Evolutionary conservation across 106 monocot species (phyloP).

Genomic region (Vanilla planifolia): DNA sequence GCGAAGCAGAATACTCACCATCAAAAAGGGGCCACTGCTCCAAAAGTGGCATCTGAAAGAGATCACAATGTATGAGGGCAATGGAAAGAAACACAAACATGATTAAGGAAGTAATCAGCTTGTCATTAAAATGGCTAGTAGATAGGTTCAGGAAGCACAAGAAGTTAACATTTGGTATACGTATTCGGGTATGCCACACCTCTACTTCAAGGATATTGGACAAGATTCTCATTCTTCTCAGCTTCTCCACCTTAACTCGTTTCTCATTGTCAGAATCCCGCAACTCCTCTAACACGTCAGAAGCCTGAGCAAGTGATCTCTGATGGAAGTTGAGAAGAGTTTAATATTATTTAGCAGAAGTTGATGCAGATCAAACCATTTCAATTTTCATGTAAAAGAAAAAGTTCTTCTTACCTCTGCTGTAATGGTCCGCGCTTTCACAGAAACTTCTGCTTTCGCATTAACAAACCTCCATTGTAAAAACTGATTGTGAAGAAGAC

Average conservation of each 20-base stretch:
- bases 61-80: neutral
- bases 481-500: constrained; percentile 41
- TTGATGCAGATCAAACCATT: neutral
- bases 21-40: constrained; percentile 53
- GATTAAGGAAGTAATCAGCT: neutral
- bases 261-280: constrained; percentile 24
- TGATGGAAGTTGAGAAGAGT: constrained; percentile 19
- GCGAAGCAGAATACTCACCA: constrained; percentile 48
- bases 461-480: constrained; percentile 84
- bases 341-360: neutral
- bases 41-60: constrained; percentile 54
- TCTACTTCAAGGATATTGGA: constrained; percentile 24
- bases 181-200: constrained; percentile 32
- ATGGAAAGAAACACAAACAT: neutral
- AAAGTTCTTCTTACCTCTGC: constrained; percentile 49
- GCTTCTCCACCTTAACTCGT: constrained; percentile 28
- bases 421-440: constrained; percentile 11
- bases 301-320: constrained; percentile 32
- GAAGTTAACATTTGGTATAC: too few species aligned
- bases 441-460: constrained; percentile 32
- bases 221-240: constrained; percentile 19
- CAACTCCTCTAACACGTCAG: constrained; percentile 23
- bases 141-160: too few species aligned
- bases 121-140: too few species aligned
- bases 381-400: neutral